These are phyloP conservation scores for Cytospora schulzeri DNA, from an alignment of 2,329 filamentous ascomycete genomes.

Conservation along the genomic window DNA sequence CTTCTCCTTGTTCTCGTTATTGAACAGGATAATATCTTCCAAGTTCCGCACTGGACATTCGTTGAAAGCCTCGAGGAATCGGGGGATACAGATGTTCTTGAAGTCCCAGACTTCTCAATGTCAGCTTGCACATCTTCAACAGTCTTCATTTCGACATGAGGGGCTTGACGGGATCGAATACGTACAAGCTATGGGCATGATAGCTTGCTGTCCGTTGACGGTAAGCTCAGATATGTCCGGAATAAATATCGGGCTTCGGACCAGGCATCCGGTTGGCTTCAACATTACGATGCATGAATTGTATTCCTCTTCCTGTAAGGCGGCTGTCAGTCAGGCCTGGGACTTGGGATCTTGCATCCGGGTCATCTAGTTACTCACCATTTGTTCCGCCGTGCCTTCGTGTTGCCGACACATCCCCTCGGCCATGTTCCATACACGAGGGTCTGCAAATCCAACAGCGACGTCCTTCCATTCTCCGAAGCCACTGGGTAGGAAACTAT, in stretches of 20 bases:
- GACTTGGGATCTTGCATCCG: neutral
- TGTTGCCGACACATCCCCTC: slow-evolving; percentile 12
- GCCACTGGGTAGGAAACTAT: neutral
- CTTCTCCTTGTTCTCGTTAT: neutral
- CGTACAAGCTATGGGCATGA: slow-evolving; percentile 1
- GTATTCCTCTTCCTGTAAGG: neutral
- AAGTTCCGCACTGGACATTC: slow-evolving; percentile 1
- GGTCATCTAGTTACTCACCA: neutral
- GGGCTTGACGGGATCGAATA: neutral
- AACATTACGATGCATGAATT: neutral
- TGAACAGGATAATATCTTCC: slow-evolving; percentile 3
- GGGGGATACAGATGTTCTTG: slow-evolving; percentile 5
- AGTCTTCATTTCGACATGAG: too few species aligned
- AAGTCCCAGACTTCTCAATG: slow-evolving; percentile 2
- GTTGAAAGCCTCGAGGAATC: neutral
- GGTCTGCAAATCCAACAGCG: slow-evolving; percentile 3
- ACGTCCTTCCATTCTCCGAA: slow-evolving; percentile 1
- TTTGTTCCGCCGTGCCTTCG: slow-evolving; percentile 13
- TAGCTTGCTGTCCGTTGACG: neutral
- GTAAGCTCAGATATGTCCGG: neutral
- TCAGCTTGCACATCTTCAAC: neutral
- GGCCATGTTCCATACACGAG: slow-evolving; percentile 9
- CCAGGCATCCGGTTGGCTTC: neutral
- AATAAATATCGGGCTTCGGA: neutral
- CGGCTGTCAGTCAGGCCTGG: neutral